phyloP scores from a whole-genome alignment of 2,329 filamentous ascomycete species.

The Neofusicoccum kwambonambiense region DNA sequence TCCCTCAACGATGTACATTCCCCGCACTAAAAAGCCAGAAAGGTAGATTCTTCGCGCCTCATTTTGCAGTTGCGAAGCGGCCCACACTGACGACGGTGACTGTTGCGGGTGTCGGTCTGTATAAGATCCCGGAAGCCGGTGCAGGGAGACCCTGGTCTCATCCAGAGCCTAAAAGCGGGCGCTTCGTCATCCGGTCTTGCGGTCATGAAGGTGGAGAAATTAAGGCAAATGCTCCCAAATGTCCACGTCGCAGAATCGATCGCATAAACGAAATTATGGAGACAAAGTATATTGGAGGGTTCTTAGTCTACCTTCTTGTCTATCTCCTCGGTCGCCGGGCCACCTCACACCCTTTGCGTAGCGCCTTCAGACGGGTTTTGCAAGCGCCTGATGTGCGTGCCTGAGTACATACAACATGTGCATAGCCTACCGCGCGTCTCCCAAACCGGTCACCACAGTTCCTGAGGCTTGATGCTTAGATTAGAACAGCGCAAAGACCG shows the following conservation, averaged over 20 bases:
- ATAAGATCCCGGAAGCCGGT: not conserved
- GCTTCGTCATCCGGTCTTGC: not conserved
- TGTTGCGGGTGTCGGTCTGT: not conserved
- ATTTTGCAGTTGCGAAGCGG: no score
- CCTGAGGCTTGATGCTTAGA: not conserved
- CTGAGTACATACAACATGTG: no score
- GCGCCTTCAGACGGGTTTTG: not conserved
- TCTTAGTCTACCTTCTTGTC: not conserved
- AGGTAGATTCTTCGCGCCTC: no score
- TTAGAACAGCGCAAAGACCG: not conserved
- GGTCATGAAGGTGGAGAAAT: not conserved
- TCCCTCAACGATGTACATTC: no score
- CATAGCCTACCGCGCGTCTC: no score
- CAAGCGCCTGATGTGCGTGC: no score
- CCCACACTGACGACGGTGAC: no score
- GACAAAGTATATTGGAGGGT: not conserved
- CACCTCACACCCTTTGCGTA: not conserved
- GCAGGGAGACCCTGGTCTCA: not conserved
- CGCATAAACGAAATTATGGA: constrained; percentile 4
- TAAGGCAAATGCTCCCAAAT: constrained; percentile 3
- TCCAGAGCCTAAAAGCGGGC: not conserved
- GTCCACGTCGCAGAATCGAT: not conserved
- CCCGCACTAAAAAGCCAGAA: no score
- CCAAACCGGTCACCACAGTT: not conserved
- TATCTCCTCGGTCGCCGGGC: not conserved